Base-by-base conservation (phyloP, 805 yeast genomes). In the Lachancea sp. region DNA sequence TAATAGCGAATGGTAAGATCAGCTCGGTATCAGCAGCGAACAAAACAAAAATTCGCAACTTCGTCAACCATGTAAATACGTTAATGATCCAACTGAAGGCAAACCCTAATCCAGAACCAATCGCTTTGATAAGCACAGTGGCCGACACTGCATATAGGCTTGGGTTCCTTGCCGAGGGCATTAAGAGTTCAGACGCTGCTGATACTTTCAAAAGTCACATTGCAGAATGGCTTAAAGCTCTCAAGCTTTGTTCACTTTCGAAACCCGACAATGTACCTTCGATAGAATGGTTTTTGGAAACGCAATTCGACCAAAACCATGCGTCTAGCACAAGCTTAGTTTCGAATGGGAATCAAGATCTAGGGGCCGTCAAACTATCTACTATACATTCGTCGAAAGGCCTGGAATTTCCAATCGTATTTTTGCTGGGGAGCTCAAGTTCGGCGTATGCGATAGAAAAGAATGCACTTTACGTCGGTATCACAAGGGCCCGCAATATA, bases 381-480 rank as follows among this genome's bases (percentile, higher is more conserved):
- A 85, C 91, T 0, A 75, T 85, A 1, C 91, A 85, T 59, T 71
- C 85, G 0, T 79, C 90, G 1, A 85, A 85, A 53, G 91, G 93
- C 0, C 59, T 82, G 3, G 89, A 84, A 49, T 82, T 78, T 53
- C 88, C 89, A 0, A 68, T 82, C 11, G 87, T 81, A 1, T 82
- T 83, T 59, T 52, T 82, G 3, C 50, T 70, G 38, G 59, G 58
- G 6, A 42, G 49, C 6, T 26, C 38, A n/a, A 26, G 36, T 18
- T 36, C 40, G 9, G 44, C 31, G 5, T 50, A 45, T 41, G 53
- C 60, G 1, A 52, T 57, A 41, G 70, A 68, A 13, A 65, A 68
- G 13, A 67, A 79, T 38, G 58, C 77, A 11, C 63, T 77, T 15
- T 84, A 82, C 56, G 89, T 83, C 2, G 90, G 81, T 1, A 64